Base-by-base conservation (phyloP, 2,329 filamentous ascomycete genomes). In the Davidsoniella eucalypti region DNA sequence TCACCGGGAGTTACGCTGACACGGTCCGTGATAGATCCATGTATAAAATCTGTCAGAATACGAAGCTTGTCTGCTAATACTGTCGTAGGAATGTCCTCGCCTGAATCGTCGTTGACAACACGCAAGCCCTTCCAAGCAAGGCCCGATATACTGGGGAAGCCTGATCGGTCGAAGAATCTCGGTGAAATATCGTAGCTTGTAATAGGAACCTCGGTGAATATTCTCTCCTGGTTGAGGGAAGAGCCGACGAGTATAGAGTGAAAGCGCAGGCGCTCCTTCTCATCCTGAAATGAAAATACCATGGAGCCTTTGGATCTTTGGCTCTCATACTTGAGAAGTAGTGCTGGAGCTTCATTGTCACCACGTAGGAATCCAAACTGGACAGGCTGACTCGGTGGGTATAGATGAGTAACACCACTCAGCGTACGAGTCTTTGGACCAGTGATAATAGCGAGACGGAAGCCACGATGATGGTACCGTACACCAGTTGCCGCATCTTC, bases 1-100 rank as follows among this genome's bases (percentile, higher is more conserved):
- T 87, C 82, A n/a, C 83, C 83, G 9, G 81, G 80, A 2, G 73
- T 80, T 58, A 93, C 71, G 57, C 94, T 94, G 59, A 94, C 71
- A 37, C 87, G 77, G 64, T 95, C 88, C 2, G 84, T 86, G 14
- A 93, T 69, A 40, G 80, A 85, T 45, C 87, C 85, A 56, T 81
- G 78, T 54, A 82, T 76, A 56, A 83, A 85, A 52, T 87, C 80
- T 29, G 85, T 71, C 49, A 93, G 73, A 16, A 93, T 71, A 25
- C 87, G 77, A 54, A 94, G 67, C 57, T 75, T 76, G 58, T 92
- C 82, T 0, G 86, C 85, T 49, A 88, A 71, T 25, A 93, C 79
- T 0, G 83, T 86, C 2, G 76, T 73, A 1, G 78, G 69, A 33
- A 71, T 68, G 33, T 78, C 77, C 38, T 73, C 67, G 16, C 77